Percentiles rank a stretch among this genome's conserved stretches.
Evolutionary conservation across 2,329 filamentous ascomycete species (phyloP).

Genomic region (Colletotrichum tamarilloi): DNA sequence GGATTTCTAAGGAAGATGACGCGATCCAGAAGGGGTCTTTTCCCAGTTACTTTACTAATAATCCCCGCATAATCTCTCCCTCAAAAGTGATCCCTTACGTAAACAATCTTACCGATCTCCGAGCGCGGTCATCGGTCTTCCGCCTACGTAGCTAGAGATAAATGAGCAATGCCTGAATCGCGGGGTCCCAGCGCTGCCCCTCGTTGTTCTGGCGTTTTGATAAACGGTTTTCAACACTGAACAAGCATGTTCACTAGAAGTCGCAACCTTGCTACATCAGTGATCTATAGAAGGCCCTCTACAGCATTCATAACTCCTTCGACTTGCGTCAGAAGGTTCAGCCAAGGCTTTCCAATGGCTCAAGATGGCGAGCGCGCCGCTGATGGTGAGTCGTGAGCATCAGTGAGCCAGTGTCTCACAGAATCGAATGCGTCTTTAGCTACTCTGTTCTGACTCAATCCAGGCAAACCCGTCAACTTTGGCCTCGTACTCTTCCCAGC

Average conservation of each 20-base stretch:
- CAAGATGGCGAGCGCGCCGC: not conserved
- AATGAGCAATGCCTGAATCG: not conserved
- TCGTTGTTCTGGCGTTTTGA: not conserved
- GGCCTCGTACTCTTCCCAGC: constrained; percentile 49
- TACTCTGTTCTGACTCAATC: not conserved
- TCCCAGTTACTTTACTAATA: not conserved
- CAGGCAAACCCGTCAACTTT: constrained; percentile 38
- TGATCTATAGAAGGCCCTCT: constrained; percentile 8
- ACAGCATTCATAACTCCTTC: not conserved
- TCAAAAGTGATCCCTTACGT: not conserved
- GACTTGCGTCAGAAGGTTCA: not conserved
- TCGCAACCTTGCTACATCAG: not conserved
- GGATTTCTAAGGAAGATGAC: not conserved
- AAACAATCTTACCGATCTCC: not conserved
- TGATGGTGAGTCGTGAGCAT: constrained; percentile 9
- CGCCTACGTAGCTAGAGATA: not conserved
- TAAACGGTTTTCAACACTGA: no score
- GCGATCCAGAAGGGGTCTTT: not conserved
- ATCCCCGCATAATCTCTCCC: not conserved
- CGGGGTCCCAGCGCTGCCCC: not conserved
- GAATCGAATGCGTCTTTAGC: not conserved
- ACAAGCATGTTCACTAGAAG: not conserved
- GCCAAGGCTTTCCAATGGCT: not conserved
- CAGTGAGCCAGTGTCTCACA: no score
- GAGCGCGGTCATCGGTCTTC: not conserved